Conservation (phyloP, 2,329 filamentous ascomycete genomes). For the Neofusicoccum kwambonambiense region DNA sequence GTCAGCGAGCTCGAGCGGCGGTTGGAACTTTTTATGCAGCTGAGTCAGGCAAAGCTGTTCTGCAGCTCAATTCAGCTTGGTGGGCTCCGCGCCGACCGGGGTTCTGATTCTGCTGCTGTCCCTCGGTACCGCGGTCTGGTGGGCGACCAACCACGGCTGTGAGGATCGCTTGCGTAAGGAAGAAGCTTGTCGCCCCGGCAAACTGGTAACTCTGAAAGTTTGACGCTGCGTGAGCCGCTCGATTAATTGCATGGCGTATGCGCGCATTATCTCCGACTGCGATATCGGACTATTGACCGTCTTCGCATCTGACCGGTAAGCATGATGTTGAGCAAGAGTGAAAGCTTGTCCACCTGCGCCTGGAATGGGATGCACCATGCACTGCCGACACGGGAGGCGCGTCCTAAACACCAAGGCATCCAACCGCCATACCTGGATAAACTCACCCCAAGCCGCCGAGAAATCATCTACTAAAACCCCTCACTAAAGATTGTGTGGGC, state of each 20-base stretch:
- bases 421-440: background rate
- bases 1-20: background rate
- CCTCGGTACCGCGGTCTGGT: background rate
- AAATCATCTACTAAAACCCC: background rate
- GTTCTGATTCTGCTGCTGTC: background rate
- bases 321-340: background rate
- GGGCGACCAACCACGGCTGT: background rate
- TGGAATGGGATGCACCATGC: background rate
- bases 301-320: background rate
- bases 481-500: background rate
- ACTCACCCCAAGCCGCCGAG: background rate
- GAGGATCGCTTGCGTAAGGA: background rate
- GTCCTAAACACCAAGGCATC: background rate
- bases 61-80: background rate
- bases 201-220: background rate
- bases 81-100: background rate
- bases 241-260: background rate
- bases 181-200: background rate
- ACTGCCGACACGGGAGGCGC: background rate
- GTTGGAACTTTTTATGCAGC: conserved; percentile 1
- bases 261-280: background rate
- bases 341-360: background rate
- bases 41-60: conserved; percentile 7
- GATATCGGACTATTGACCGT: background rate
- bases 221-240: background rate